Base-by-base conservation (phyloP, 371 early-diverging fungal genomes). In the Rhizopus arrhizus region DNA sequence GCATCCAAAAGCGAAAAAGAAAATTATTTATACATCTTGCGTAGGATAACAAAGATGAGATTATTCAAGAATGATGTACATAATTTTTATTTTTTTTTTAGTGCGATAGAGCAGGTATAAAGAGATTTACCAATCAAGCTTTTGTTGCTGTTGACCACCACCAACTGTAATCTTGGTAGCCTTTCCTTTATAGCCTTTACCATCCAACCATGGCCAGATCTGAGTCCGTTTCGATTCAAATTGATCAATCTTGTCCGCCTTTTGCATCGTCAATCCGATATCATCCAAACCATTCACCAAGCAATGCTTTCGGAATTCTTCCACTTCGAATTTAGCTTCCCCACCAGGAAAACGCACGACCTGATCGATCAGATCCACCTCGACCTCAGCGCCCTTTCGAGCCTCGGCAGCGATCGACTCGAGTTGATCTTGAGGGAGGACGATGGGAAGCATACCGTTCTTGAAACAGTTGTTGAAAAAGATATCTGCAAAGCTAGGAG, bases 381-480 rank as follows among this genome's bases (percentile, higher is more conserved):
- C 80, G 13, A 86, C 54, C 47, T 77, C 67, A n/a, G 38, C 38
- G 0, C 80, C 78, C 50, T 75, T 62, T 66, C 78, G 64, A 10
- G 81, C 82, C 15, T 79, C 79, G 13, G 69, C 76, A 43, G 77
- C 73, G 40, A 88, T 62, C 10, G 66, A 50, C 15, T 78, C 73
- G 5, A 77, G 61, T 51, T 75, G 53, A 22, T 74, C 72, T 55
- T 74, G 73, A 52, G 71, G 61, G 35, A 81, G 60, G 8, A 66
- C 64, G 32, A 86, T 71, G 16, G 86, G 86, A 56, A 88, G 73
- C 86, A 88, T 86, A 58, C 86, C 86, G 59, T 88, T 88, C 72
- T 88, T 88, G 81, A 85, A 83, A 59, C 85, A 85, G 72, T 88
- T 88, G 82, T 86, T 88, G 73, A 69, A 84, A 62, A 88, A 82